These are phyloP conservation scores for Trametes meyenii DNA, from an alignment of 768 basidiomycete genomes.

Conservation along the genomic window DNA sequence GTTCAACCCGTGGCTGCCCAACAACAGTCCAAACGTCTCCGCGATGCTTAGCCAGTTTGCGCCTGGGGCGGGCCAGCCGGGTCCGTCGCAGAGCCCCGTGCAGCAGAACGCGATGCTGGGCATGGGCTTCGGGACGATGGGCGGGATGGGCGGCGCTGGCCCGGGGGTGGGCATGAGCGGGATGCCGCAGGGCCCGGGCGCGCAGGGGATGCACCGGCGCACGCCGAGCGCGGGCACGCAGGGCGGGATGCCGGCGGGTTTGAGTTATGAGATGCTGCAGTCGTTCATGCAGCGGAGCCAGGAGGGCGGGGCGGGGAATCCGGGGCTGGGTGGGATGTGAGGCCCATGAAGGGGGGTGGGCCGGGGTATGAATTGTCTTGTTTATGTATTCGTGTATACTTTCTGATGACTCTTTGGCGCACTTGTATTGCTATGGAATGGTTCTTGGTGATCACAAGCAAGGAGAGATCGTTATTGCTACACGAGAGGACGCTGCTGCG, in stretches of 20 bases:
- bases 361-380: not conserved
- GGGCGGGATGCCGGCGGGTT: slow-evolving; percentile 25
- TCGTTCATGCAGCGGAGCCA: slow-evolving; percentile 48
- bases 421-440: too few species aligned
- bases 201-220: slow-evolving; percentile 32
- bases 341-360: not conserved
- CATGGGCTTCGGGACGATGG: slow-evolving; percentile 15
- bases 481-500: not conserved
- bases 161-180: not conserved
- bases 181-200: slow-evolving; percentile 24
- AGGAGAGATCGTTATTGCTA: not conserved
- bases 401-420: not conserved
- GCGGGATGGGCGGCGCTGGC: slow-evolving; percentile 2
- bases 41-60: slow-evolving; percentile 6
- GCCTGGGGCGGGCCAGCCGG: not conserved
- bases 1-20: slow-evolving; percentile 17
- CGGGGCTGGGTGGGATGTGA: slow-evolving; percentile 24
- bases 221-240: slow-evolving; percentile 25
- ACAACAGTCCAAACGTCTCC: slow-evolving; percentile 8
- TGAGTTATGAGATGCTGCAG: slow-evolving; percentile 48
- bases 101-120: slow-evolving; percentile 13
- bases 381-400: not conserved
- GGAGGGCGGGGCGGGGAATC: slow-evolving; percentile 32
- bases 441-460: not conserved
- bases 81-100: not conserved